Conservation (phyloP, 2,329 filamentous ascomycete species). For the Penicillium sp. region DNA sequence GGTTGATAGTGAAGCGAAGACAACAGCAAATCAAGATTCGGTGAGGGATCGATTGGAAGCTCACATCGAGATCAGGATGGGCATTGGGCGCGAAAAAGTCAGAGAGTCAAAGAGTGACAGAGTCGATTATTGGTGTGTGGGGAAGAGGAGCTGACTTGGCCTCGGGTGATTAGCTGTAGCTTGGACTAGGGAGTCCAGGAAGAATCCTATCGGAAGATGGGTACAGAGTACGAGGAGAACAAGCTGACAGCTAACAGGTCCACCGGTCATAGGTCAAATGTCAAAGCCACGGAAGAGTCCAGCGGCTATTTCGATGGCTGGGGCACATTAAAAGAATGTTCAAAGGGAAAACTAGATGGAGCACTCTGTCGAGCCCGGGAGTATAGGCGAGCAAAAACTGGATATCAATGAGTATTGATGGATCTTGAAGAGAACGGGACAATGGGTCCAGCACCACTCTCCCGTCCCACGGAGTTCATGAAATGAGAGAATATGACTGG, state of each 20-base stretch:
- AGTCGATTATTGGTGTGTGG: background rate
- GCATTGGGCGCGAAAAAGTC: slow-evolving; percentile 1
- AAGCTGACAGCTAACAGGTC: background rate
- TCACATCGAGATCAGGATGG: slow-evolving; percentile 11
- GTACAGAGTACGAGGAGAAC: background rate
- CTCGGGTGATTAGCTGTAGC: slow-evolving; percentile 1
- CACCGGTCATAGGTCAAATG: too few relatives aligned
- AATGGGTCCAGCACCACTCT: background rate
- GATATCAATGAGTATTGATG: background rate
- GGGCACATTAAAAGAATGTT: background rate
- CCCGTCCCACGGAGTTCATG: background rate
- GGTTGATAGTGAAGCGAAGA: slow-evolving; percentile 26
- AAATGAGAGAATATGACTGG: too few relatives aligned
- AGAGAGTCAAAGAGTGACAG: too few relatives aligned
- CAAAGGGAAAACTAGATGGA: too few relatives aligned
- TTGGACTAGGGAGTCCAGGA: background rate
- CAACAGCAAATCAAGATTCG: slow-evolving; percentile 24
- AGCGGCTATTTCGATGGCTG: background rate
- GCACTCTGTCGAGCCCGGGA: background rate
- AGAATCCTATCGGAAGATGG: background rate
- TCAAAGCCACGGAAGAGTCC: background rate
- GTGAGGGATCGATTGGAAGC: slow-evolving; percentile 15
- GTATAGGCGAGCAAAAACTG: background rate
- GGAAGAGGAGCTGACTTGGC: background rate
- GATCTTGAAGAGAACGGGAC: background rate